phyloP scores from a whole-genome alignment of 768 basidiomycete species.

The Russula foetens region DNA sequence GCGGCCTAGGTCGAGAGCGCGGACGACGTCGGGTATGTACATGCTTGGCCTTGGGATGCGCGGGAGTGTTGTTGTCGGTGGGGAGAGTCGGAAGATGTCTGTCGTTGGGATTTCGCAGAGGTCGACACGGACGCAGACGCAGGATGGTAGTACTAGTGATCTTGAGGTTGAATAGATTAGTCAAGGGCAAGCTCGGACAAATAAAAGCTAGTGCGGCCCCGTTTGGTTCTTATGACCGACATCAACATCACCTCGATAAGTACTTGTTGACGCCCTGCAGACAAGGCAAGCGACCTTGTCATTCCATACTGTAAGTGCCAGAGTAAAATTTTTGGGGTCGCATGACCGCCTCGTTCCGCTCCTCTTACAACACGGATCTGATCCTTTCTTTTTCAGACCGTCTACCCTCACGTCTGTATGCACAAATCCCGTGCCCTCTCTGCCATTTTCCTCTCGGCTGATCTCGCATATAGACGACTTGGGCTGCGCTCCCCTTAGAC shows the following conservation, averaged over 20 bases:
- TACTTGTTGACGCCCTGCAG: too few relatives aligned
- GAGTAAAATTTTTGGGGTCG: too few relatives aligned
- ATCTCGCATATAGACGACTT: neutral
- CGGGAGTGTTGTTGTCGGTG: neutral
- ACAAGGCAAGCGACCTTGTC: too few relatives aligned
- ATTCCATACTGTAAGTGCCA: too few relatives aligned
- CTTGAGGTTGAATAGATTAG: neutral
- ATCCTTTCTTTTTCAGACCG: too few relatives aligned
- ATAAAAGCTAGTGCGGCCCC: too few relatives aligned
- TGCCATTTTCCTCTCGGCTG: neutral
- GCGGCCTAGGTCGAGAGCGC: conserved; percentile 29
- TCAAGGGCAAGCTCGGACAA: conserved; percentile 9
- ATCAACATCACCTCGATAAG: too few relatives aligned
- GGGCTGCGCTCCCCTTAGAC: neutral
- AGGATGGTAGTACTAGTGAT: neutral
- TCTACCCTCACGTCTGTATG: neutral
- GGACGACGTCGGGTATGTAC: conserved; percentile 56
- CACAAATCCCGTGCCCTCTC: too few relatives aligned
- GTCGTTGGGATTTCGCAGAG: neutral
- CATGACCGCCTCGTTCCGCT: too few relatives aligned
- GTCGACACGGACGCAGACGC: neutral
- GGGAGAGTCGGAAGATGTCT: neutral
- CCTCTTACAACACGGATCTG: conserved; percentile 6
- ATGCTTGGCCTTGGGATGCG: conserved; percentile 50
- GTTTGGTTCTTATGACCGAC: too few relatives aligned